Evolutionary conservation across 2,329 filamentous ascomycete genomes (phyloP), one percentile per base, ranked within the genome.

Genomic region (Conoideocrella luteorostrata): DNA sequence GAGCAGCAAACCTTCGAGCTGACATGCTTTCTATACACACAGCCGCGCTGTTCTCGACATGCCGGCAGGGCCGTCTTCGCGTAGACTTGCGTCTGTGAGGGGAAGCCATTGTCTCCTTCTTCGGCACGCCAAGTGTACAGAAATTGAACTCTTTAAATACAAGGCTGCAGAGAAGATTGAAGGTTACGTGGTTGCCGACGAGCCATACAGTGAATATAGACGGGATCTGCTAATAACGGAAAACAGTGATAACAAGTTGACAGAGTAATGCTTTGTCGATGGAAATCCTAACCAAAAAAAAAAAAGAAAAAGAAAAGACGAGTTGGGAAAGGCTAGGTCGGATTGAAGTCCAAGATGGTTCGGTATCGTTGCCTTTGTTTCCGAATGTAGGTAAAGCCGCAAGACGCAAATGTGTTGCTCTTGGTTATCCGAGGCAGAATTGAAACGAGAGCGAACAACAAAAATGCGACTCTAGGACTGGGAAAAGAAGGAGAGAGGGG

Each of bases 231-330:
- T 20, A 44, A 21, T 15, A 32, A 33, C n/a, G 18, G 32, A 23
- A 4, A 24, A 20, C 21, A 35, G 28, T 13, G 18, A 29, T 43
- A 51, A 53, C 38, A 45, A 48, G 51, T 47, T 53, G 42, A 30
- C 41, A 44, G 57, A 58, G 50, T 50, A 50, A 58, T 58, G 52
- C 49, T 60, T 45, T 49, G 47, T 47, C 47, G 47, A 48, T 50
- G 47, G 57, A 51, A 52, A 54, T 54, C 49, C 57, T 61, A 61
- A 56, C 52, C 57, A 57, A 60, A 61, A 64, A 55, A 24, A 23
- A 15, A 12, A 26, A 32, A 18, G 47, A 46, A 45, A 51, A 50
- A 46, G 47, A 46, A 45, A 51, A 51, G 46, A 50, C 23, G 21
- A 20, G 21, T 18, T 17, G 22, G 18, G 26, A 36, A 20, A 38